phyloP scores from a whole-genome alignment of 805 yeast genomes.

The Wickerhamiella vanderwaltii region DNA sequence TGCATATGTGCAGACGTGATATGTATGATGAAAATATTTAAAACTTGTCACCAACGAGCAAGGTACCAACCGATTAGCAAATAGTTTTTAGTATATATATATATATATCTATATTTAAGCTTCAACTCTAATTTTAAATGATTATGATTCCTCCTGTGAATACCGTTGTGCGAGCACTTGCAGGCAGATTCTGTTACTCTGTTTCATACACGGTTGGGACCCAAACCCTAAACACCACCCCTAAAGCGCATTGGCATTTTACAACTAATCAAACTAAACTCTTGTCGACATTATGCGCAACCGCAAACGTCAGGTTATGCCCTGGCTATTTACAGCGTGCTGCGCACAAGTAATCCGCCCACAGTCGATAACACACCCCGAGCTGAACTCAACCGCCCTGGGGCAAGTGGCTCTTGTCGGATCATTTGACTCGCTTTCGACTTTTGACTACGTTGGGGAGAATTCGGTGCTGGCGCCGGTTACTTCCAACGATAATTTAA shows the following conservation, averaged over 20 bases:
- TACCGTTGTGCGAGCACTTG: too few species aligned
- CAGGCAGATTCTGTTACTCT: too few species aligned
- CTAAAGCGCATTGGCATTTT: neutral
- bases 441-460: slow-evolving; percentile 29
- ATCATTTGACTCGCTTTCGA: slow-evolving; percentile 30
- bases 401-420: slow-evolving; percentile 30
- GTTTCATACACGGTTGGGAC: too few species aligned
- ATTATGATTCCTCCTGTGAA: too few species aligned
- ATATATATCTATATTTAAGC: too few species aligned
- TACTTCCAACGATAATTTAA: slow-evolving; percentile 15
- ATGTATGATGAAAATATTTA: neutral
- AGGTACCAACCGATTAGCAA: slow-evolving; percentile 1
- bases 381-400: slow-evolving; percentile 17
- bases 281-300: neutral
- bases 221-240: slow-evolving; percentile 8
- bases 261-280: neutral
- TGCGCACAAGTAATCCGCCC: slow-evolving; percentile 2
- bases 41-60: too few species aligned
- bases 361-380: slow-evolving; percentile 19
- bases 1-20: too few species aligned
- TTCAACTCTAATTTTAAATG: too few species aligned
- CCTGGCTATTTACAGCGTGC: slow-evolving; percentile 5
- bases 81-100: neutral
- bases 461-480: slow-evolving; percentile 22
- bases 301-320: slow-evolving; percentile 2